Evolutionary conservation across 495 filamentous ascomycete species (phyloP).

Genomic region (Achaetomiella virescens): DNA sequence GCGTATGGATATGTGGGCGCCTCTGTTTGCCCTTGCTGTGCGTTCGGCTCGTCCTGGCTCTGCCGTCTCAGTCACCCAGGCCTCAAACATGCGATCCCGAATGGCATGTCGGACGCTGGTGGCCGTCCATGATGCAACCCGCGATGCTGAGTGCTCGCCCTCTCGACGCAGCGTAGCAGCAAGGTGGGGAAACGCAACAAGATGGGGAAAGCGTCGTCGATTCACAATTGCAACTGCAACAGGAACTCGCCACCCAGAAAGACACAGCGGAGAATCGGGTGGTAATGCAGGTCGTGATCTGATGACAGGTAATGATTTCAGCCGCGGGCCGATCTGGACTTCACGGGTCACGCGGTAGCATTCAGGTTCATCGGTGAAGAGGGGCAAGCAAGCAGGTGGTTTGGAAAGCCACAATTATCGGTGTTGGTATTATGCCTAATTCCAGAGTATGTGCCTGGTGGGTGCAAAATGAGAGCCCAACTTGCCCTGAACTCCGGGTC

Average conservation of each 20-base stretch:
- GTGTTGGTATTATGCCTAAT: neutral
- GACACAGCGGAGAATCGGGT: neutral
- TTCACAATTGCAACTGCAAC: neutral
- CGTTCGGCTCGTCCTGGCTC: neutral
- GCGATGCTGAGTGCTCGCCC: slow-evolving; percentile 8
- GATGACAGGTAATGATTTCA: neutral
- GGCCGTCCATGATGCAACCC: slow-evolving; percentile 3
- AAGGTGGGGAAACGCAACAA: neutral
- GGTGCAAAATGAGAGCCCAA: slow-evolving; percentile 5
- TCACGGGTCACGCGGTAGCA: slow-evolving; percentile 2
- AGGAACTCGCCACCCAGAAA: neutral
- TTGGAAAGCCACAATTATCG: neutral
- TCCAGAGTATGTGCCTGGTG: no score
- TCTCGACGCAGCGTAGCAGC: slow-evolving; percentile 2
- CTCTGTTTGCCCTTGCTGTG: neutral
- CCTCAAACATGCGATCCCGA: slow-evolving; percentile 13
- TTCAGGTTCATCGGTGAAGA: neutral
- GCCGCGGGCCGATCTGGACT: neutral
- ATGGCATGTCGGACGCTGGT: neutral
- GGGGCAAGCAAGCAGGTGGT: neutral
- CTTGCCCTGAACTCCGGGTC: neutral
- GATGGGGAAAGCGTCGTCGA: no score
- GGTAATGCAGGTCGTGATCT: neutral
- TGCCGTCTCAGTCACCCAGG: slow-evolving; percentile 7
- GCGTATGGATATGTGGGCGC: neutral